Base-by-base conservation (phyloP, 129 eudicot species). In the Solidago caesia region DNA sequence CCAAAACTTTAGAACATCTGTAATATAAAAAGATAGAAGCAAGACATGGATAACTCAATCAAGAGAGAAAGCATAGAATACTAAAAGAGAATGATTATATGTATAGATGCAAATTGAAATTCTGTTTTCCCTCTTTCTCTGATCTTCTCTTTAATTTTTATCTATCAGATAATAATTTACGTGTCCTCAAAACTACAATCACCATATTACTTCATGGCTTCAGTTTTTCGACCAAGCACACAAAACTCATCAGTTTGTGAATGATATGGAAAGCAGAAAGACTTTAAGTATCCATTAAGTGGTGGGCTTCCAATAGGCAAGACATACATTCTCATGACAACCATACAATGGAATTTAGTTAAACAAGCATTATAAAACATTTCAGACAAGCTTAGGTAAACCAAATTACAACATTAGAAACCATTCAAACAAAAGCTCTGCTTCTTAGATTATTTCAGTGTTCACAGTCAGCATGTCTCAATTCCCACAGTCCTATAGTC, bases 1-100 rank as follows among this genome's bases (percentile, higher is more conserved):
- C 44, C 61, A 64, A 64, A 71, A 53, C 61, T 64, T 64, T 47
- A 78, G 11, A 62, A 80, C 27, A 55, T 46, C 57, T 48, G 42
- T 42, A 45, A 45, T 48, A 59, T 56, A 26, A 26, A 15, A n/a
- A 27, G 10, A 70, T 44, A 16, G 52, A 55, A 5, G 29, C 25
- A 78, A 61, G 10, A 48, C 10, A 62, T 1, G 52, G 29, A 46
- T 10, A 70, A 53, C 26, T 70, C 44, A 62, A 67, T 41, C 57
- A 78, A 56, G 16, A 58, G 44, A 69, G 41, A 71, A 64, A 67
- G 27, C 41, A 76, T 55, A 26, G 15, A 66, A 42, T 11, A 29
- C 66, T 29, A 1, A 51, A 42, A 42, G 66, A 42, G 65, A 52
- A 43, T 43, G 11, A 65, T 29, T 42, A 15, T 13, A 65, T 41